Conservation (phyloP, 352 stramenopile species). For the Phytophthora litchii region DNA sequence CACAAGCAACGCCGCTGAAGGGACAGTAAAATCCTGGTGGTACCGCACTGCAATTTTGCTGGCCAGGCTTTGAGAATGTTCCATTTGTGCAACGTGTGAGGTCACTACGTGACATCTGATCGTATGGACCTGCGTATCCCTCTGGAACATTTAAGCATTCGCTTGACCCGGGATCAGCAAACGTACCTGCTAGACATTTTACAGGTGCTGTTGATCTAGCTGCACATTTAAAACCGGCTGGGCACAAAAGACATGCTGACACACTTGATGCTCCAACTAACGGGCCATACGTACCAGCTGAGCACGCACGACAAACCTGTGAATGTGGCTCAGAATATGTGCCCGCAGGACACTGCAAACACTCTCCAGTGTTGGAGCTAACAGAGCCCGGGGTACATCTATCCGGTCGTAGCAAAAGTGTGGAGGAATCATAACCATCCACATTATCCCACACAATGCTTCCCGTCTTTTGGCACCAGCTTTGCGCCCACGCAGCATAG, state of each 20-base stretch:
- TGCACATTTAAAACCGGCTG: conserved; percentile 47
- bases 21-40: conserved; percentile 56
- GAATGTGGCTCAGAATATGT: conserved; percentile 44
- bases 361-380: conserved; percentile 25
- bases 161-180: conserved; percentile 35
- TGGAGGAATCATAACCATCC: conserved; percentile 53
- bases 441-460: conserved; percentile 61
- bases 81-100: conserved; percentile 52
- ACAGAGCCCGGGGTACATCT: conserved; percentile 40
- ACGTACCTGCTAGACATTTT: conserved; percentile 47
- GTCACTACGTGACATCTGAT: conserved; percentile 39
- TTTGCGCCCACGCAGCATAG: conserved; percentile 53
- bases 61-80: conserved; percentile 57
- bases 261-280: conserved; percentile 24
- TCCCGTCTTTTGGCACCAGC: conserved; percentile 53
- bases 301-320: conserved; percentile 40
- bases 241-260: conserved; percentile 48
- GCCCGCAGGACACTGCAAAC: conserved; percentile 42
- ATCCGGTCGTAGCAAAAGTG: conserved; percentile 53
- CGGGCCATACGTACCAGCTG: conserved; percentile 56
- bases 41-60: conserved; percentile 45
- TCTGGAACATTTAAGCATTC: conserved; percentile 46
- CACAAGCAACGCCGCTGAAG: conserved; percentile 29
- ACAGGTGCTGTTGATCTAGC: conserved; percentile 21
- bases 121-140: conserved; percentile 40